Percentiles rank a stretch among this genome's conserved stretches.
These are phyloP conservation scores for grape (Vitis vinifera) DNA, from an alignment of 164 flowering plant species.

Conservation along the genomic window DNA sequence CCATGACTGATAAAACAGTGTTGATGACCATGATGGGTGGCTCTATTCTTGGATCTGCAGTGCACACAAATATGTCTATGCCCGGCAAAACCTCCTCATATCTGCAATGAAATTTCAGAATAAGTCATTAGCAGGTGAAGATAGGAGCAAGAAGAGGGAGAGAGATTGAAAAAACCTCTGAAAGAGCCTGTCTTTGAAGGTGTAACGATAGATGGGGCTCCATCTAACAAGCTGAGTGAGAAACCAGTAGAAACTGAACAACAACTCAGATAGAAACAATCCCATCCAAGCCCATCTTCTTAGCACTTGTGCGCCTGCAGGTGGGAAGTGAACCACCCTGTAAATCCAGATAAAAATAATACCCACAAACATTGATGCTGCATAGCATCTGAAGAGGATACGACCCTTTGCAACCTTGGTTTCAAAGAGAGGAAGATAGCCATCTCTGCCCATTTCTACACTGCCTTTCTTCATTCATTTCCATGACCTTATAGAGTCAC, in stretches of 20 bases:
- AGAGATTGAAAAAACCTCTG: constrained; percentile 15
- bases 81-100: constrained; percentile 27
- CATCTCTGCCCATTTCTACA: neutral
- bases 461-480: too few relatives aligned
- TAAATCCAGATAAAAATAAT: constrained; percentile 26
- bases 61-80: constrained; percentile 46
- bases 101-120: neutral
- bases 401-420: constrained; percentile 26
- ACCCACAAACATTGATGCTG: constrained; percentile 18
- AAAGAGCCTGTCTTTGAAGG: constrained; percentile 36
- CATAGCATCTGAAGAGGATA: constrained; percentile 14
- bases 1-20: constrained; percentile 45
- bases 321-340: constrained; percentile 27
- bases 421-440: constrained; percentile 16
- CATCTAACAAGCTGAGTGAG: constrained; percentile 28
- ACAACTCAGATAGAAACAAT: constrained; percentile 35
- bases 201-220: constrained; percentile 29
- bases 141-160: too few relatives aligned
- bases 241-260: constrained; percentile 46
- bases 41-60: constrained; percentile 44
- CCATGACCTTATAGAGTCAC: too few relatives aligned
- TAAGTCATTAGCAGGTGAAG: too few relatives aligned
- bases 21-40: constrained; percentile 43
- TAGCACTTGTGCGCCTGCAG: neutral
- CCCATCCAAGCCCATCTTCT: constrained; percentile 37